Percentiles rank a stretch among this genome's conserved stretches.
These are phyloP conservation scores for Jaltomata sinuosa DNA, from an alignment of 257 asterid genomes.

Conservation along the genomic window DNA sequence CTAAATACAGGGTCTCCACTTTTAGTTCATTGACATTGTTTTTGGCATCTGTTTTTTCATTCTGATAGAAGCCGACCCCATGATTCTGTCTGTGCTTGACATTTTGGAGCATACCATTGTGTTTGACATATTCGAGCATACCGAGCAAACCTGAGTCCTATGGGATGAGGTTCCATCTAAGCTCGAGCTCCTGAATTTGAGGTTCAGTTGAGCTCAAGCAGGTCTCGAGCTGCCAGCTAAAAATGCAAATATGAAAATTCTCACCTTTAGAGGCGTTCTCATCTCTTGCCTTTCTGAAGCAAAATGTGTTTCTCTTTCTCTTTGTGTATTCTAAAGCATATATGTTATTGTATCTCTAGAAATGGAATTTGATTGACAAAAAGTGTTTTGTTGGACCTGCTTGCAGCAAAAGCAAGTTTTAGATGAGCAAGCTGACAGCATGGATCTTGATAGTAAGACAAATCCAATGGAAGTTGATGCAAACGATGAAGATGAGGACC, in stretches of 20 bases:
- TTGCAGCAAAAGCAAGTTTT: constrained; percentile 58
- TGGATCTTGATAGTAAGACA: constrained; percentile 27
- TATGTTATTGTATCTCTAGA: background rate
- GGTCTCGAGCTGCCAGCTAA: background rate
- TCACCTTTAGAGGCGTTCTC: background rate
- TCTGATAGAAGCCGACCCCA: background rate
- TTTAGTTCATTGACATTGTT: background rate
- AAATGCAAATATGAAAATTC: background rate
- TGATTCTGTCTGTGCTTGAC: background rate
- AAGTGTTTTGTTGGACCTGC: background rate
- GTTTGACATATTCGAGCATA: background rate
- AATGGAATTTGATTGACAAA: constrained; percentile 5
- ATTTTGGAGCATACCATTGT: background rate
- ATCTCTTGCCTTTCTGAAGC: background rate
- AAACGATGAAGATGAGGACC: constrained; percentile 43
- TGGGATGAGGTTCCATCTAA: background rate
- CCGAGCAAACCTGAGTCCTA: background rate
- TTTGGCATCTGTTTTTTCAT: background rate
- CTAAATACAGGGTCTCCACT: background rate
- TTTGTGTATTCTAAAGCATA: background rate
- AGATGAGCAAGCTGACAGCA: constrained; percentile 25
- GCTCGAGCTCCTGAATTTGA: background rate
- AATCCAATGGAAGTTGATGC: constrained; percentile 19
- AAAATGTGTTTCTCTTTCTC: background rate
- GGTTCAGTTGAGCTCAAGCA: background rate